Evolutionary conservation across 495 filamentous ascomycete genomes (phyloP).

Genomic region (Astrocystis sublimbata): DNA sequence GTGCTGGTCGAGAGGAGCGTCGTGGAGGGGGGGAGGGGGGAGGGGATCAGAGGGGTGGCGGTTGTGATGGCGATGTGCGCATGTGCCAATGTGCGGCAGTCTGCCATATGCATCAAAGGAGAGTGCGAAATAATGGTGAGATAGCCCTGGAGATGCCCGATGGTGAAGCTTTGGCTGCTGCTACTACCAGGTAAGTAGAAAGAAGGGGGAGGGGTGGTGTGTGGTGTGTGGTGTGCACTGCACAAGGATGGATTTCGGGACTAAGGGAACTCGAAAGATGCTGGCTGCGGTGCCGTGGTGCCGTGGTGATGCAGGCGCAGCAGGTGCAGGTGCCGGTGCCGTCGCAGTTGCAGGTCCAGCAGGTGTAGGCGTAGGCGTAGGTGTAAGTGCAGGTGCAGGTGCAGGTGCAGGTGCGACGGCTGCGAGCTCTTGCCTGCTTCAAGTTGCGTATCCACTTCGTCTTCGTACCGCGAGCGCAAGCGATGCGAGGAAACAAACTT

Average conservation of each 20-base stretch:
- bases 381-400: neutral
- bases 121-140: constrained; percentile 4
- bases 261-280: neutral
- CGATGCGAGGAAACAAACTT: too few species aligned
- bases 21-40: too few species aligned
- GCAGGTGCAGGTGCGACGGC: neutral
- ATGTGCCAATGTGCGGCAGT: too few species aligned
- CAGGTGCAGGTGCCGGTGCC: neutral
- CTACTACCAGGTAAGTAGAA: too few species aligned
- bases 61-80: constrained; percentile 7
- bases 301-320: neutral
- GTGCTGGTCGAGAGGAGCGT: neutral
- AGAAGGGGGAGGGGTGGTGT: constrained; percentile 4
- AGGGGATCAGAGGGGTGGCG: neutral
- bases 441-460: too few species aligned
- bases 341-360: neutral
- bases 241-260: constrained; percentile 7
- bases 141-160: too few species aligned
- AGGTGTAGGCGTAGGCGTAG: neutral
- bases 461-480: too few species aligned
- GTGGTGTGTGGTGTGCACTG: too few species aligned
- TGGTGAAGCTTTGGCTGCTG: too few species aligned
- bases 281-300: too few species aligned
- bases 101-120: constrained; percentile 4
- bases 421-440: too few species aligned